Base-by-base conservation (phyloP, 164 flowering plant genomes). In the Vitis rotundifolia region DNA sequence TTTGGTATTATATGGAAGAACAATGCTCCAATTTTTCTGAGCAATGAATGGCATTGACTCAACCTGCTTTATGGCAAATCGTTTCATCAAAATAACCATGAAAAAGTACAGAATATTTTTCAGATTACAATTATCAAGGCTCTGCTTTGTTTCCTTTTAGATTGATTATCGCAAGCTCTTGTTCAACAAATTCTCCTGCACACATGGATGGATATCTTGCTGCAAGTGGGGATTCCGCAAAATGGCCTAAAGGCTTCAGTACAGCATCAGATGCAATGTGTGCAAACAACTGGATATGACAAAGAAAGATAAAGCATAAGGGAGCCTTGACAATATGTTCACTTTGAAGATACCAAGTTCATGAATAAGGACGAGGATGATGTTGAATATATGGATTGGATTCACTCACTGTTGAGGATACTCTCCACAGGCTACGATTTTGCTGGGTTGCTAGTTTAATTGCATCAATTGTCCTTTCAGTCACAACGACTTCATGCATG, bases 401-500 rank as follows among this genome's bases (percentile, higher is more conserved):
- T 64, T 22, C 51, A 87, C 92, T 85, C 77, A 96, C 99, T 51
- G 98, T 96, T 68, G 99, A 96, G 59, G 98, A 96, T 37, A 96
- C 97, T 75, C 99, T 89, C 97, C 99, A 96, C 5, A 96, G 78
- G 84, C 98, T 90, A 69, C 87, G 89, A 52, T 87, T 86, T 74
- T 93, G 88, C 75, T 85, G 84, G 48, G 72, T 63, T 56, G 97
- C 97, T 62, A 55, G 52, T 71, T 78, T 81, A n/a, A 93, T 86
- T 51, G 99, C 93, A 61, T 88, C 91, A 11, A 80, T 67, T 47
- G 98, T 96, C 75, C 89, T 83, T 51, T 72, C 81, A 22, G 91
- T 93, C 68, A 88, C 98, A n/a, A 93, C 97, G 70, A 95, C 99
- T 83, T 95, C 99, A 78, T 93, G 99, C 99, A 93, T 91, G 19